Conservation (phyloP, 768 basidiomycete species). For the Mycena rosella region DNA sequence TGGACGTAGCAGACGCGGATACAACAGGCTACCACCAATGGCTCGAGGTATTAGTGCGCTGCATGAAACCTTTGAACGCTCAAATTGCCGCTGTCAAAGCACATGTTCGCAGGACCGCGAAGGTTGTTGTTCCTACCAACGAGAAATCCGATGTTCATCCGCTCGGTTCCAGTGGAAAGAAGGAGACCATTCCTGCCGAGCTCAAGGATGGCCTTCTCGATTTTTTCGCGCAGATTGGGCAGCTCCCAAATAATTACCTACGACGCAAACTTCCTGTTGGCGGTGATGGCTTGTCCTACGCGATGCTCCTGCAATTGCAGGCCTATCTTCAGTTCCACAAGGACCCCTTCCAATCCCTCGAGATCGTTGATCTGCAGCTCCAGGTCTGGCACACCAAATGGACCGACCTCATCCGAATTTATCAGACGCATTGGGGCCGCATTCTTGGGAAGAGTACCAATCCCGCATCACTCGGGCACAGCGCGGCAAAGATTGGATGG, state of each 20-base stretch:
- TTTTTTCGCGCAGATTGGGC: slow-evolving; percentile 35
- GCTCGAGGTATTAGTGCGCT: slow-evolving; percentile 41
- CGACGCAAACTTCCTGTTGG: slow-evolving; percentile 42
- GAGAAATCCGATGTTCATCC: slow-evolving; percentile 43
- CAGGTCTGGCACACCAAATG: slow-evolving; percentile 38
- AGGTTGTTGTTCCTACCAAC: slow-evolving; percentile 7
- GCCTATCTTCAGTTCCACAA: no score
- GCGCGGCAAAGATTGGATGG: slow-evolving; percentile 44
- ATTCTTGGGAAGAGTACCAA: slow-evolving; percentile 32
- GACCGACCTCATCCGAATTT: slow-evolving; percentile 36
- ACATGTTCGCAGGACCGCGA: not conserved
- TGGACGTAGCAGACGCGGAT: slow-evolving; percentile 44
- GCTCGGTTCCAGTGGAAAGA: slow-evolving; percentile 43
- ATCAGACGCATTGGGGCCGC: slow-evolving; percentile 48
- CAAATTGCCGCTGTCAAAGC: slow-evolving; percentile 31
- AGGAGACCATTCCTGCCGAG: slow-evolving; percentile 45
- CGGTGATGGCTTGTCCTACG: slow-evolving; percentile 53
- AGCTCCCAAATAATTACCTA: slow-evolving; percentile 38
- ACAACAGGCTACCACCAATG: slow-evolving; percentile 44
- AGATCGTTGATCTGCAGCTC: slow-evolving; percentile 31
- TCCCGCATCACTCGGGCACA: slow-evolving; percentile 48
- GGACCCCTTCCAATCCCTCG: slow-evolving; percentile 28
- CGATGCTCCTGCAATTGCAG: slow-evolving; percentile 39
- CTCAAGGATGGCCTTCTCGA: slow-evolving; percentile 48
- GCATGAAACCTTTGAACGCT: slow-evolving; percentile 34